phyloP scores from a whole-genome alignment of 129 eudicot genomes.

The Chrysanthemum seticuspe region DNA sequence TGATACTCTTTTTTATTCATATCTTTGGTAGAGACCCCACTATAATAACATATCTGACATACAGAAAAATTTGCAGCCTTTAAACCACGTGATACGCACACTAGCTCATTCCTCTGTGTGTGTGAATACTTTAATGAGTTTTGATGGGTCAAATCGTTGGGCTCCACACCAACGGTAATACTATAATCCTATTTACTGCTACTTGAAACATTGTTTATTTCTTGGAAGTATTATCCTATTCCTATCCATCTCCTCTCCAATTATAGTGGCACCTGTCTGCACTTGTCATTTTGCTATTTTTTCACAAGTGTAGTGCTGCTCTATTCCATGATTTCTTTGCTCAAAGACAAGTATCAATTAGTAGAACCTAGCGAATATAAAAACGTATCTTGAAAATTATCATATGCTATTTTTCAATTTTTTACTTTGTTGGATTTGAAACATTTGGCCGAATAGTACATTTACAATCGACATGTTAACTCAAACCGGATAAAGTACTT shows the following conservation, averaged over 20 bases:
- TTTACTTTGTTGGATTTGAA: too few relatives aligned
- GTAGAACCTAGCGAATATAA: not conserved
- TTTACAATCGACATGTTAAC: too few relatives aligned
- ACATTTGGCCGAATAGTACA: too few relatives aligned
- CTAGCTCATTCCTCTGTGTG: slow-evolving; percentile 22
- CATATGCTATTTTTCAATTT: not conserved
- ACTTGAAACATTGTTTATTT: slow-evolving; percentile 19
- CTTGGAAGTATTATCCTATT: slow-evolving; percentile 34
- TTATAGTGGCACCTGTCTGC: slow-evolving; percentile 27
- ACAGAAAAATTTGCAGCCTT: slow-evolving; percentile 32
- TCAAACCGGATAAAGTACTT: too few relatives aligned
- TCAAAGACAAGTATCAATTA: not conserved
- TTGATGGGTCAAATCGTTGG: slow-evolving; percentile 54
- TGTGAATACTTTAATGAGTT: slow-evolving; percentile 5
- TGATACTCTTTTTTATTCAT: slow-evolving; percentile 22
- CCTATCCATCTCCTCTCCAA: slow-evolving; percentile 28
- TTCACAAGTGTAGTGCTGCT: slow-evolving; percentile 1
- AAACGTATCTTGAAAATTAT: not conserved
- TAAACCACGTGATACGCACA: slow-evolving; percentile 42
- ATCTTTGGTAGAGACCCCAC: slow-evolving; percentile 22
- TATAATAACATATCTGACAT: slow-evolving; percentile 32
- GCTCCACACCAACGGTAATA: slow-evolving; percentile 52
- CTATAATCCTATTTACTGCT: slow-evolving; percentile 27
- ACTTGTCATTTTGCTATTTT: slow-evolving; percentile 15
- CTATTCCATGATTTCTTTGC: not conserved